These are phyloP conservation scores for Alternaria postmessia DNA, from an alignment of 2,329 filamentous ascomycete species.

Conservation along the genomic window DNA sequence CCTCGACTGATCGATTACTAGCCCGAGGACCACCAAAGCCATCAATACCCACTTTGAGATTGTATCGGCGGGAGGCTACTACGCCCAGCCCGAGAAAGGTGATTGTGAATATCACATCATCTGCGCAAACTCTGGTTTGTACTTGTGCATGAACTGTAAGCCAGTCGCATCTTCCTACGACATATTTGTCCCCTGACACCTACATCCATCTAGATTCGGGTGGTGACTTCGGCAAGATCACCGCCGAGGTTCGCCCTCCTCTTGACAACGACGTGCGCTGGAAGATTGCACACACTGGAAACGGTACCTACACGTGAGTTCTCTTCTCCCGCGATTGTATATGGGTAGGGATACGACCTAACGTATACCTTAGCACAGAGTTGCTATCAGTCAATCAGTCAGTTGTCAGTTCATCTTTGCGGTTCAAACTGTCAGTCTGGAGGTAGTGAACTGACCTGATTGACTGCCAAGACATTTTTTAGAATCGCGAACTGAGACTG, in stretches of 20 bases:
- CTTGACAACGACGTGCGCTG: neutral
- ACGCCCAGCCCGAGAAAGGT: neutral
- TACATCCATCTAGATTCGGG: neutral
- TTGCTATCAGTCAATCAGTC: too few relatives aligned
- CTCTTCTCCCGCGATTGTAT: neutral
- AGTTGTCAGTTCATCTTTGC: too few relatives aligned
- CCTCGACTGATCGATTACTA: neutral
- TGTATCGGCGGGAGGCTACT: neutral
- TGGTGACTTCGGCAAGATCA: too few relatives aligned
- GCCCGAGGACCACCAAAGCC: neutral
- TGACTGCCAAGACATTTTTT: too few relatives aligned
- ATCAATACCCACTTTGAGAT: slow-evolving; percentile 6
- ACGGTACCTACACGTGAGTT: slow-evolving; percentile 2
- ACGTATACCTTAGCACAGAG: too few relatives aligned
- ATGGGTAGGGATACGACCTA: neutral
- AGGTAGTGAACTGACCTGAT: too few relatives aligned
- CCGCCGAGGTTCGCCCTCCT: neutral
- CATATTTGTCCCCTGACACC: neutral
- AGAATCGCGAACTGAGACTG: too few relatives aligned
- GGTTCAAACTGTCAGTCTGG: too few relatives aligned
- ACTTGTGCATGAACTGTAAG: neutral
- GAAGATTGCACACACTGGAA: neutral
- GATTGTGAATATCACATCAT: slow-evolving; percentile 11
- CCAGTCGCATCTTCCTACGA: neutral
- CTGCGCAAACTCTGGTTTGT: slow-evolving; percentile 5